Evolutionary conservation across 345 rosid species (phyloP).

Genomic region (Triadica sebifera): DNA sequence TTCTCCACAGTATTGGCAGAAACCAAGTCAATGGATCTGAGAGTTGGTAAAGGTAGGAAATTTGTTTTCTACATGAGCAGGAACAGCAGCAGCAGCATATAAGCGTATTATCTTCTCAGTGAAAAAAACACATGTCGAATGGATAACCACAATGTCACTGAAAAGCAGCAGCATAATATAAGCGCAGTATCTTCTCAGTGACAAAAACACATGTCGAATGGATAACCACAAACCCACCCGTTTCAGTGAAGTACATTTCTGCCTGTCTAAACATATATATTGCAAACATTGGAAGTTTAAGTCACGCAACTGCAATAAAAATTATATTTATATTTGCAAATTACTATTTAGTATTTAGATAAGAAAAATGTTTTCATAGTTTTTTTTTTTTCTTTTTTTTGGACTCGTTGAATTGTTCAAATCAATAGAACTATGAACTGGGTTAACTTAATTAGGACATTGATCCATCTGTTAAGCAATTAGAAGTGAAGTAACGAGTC

Average conservation of each 20-base stretch:
- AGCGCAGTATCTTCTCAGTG: constrained; percentile 18
- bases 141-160: constrained; percentile 9
- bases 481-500: no score
- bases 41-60: background rate
- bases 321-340: background rate
- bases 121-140: background rate
- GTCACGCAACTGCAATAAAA: no score
- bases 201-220: constrained; percentile 1
- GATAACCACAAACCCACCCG: constrained; percentile 9
- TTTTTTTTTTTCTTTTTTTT: no score
- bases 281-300: no score
- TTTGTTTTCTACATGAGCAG: background rate
- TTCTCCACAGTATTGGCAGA: background rate
- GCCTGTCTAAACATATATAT: no score
- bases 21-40: background rate
- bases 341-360: no score
- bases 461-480: no score
- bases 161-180: background rate
- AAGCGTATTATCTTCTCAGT: constrained; percentile 19
- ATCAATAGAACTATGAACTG: no score
- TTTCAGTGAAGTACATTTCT: background rate
- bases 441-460: no score
- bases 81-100: background rate
- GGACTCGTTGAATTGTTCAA: no score
- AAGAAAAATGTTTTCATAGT: no score